Percentiles rank a stretch among this genome's conserved stretches.
phyloP scores from a whole-genome alignment of 2,329 filamentous ascomycete genomes.

The Colletotrichum sp. region DNA sequence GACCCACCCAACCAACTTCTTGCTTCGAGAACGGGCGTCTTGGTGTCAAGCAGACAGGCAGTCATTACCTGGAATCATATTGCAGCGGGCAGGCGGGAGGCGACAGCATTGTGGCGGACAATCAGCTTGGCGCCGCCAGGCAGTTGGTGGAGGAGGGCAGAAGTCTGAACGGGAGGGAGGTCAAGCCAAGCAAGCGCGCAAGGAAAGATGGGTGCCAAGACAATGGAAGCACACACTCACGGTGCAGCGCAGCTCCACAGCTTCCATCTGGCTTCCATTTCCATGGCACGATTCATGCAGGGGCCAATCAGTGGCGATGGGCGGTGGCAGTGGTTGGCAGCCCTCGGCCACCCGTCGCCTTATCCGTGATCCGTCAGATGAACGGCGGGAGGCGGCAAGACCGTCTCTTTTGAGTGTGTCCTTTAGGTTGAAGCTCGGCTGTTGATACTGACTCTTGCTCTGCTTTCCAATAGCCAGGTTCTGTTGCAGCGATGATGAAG shows the following conservation, averaged over 20 bases:
- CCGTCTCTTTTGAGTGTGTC: neutral
- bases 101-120: neutral
- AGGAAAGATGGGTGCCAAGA: neutral
- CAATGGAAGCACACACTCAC: neutral
- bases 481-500: neutral
- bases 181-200: neutral
- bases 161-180: neutral
- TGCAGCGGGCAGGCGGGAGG: neutral
- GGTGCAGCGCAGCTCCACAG: neutral
- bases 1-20: neutral
- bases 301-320: slow-evolving; percentile 16
- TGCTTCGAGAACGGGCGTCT: neutral
- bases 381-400: slow-evolving; percentile 5
- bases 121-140: neutral
- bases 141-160: neutral
- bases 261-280: slow-evolving; percentile 17
- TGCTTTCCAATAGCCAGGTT: neutral
- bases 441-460: neutral
- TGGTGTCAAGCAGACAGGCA: neutral
- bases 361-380: slow-evolving; percentile 1
- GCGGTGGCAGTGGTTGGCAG: neutral
- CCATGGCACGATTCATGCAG: slow-evolving; percentile 13
- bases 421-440: neutral
- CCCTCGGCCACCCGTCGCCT: slow-evolving; percentile 3
- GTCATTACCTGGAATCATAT: neutral